These are phyloP conservation scores for Fusarium anguioides DNA, from an alignment of 2,329 filamentous ascomycete species.

Conservation along the genomic window DNA sequence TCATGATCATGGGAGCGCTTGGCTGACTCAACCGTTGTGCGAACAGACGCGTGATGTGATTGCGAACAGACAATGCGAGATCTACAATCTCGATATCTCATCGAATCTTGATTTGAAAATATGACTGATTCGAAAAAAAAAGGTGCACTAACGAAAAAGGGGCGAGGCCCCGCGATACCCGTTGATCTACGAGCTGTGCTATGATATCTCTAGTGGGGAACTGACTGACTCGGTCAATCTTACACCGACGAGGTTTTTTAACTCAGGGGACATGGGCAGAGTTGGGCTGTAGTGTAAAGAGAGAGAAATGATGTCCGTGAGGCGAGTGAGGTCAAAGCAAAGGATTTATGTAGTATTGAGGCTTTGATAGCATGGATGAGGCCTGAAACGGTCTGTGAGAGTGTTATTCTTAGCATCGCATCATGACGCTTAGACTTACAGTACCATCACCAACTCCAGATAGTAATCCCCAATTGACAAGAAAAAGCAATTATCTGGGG, in stretches of 20 bases:
- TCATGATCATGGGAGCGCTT: not conserved
- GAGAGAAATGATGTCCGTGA: no score
- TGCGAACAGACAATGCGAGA: not conserved
- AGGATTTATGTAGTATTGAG: not conserved
- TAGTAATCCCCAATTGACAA: no score
- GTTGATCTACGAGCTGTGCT: not conserved
- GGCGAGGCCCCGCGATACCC: not conserved
- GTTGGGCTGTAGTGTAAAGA: not conserved
- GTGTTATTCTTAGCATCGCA: no score
- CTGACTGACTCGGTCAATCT: conserved; percentile 17
- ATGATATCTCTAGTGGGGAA: not conserved
- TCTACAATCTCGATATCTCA: not conserved
- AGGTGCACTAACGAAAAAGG: not conserved
- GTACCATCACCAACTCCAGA: not conserved
- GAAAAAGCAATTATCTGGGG: not conserved
- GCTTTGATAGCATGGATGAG: not conserved
- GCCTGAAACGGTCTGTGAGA: not conserved
- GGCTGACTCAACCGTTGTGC: not conserved
- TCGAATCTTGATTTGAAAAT: conserved; percentile 1
- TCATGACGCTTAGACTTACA: not conserved
- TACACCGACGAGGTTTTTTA: not conserved
- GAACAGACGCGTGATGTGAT: no score
- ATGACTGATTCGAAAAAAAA: not conserved
- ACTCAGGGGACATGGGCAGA: not conserved
- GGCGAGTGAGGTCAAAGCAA: no score